Percentiles rank a stretch among this genome's conserved stretches.
Conservation (phyloP, 2,329 filamentous ascomycete species). For the Zalaria sp. region DNA sequence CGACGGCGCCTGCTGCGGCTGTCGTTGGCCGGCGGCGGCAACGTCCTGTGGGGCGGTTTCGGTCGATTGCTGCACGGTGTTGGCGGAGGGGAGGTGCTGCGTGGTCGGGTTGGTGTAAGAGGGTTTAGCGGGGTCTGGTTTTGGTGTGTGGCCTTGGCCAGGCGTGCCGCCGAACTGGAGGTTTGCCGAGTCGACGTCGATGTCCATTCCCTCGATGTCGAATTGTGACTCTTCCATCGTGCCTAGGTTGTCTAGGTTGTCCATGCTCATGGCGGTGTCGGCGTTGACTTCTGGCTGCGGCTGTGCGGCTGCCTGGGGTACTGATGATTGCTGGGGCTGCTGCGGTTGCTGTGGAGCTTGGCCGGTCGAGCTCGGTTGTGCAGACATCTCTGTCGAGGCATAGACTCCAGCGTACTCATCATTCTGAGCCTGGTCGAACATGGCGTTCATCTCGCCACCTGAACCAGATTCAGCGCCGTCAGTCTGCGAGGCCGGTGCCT, state of each 20-base stretch:
- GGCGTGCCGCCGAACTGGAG: slow-evolving; percentile 8
- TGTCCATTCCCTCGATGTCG: slow-evolving; percentile 12
- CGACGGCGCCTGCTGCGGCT: too few relatives aligned
- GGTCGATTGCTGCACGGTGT: too few relatives aligned
- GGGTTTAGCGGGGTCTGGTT: neutral
- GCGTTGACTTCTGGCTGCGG: slow-evolving; percentile 29
- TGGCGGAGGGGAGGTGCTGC: too few relatives aligned
- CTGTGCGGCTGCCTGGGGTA: slow-evolving; percentile 1
- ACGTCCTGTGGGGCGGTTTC: neutral
- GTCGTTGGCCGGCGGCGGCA: neutral
- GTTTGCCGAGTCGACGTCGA: slow-evolving; percentile 8
- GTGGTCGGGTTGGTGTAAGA: too few relatives aligned
- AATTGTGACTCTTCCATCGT: slow-evolving; percentile 9
- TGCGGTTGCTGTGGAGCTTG: neutral
- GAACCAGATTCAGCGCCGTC: neutral
- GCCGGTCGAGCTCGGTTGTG: neutral
- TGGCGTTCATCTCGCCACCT: neutral
- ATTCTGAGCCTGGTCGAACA: neutral
- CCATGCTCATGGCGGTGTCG: slow-evolving; percentile 41
- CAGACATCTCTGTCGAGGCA: neutral
- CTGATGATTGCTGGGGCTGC: slow-evolving; percentile 2
- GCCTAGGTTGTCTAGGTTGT: slow-evolving; percentile 8
- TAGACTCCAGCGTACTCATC: neutral
- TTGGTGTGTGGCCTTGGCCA: neutral
- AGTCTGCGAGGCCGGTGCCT: neutral